Evolutionary conservation across 768 basidiomycete species (phyloP).

Genomic region (Leucogyrophana mollusca): DNA sequence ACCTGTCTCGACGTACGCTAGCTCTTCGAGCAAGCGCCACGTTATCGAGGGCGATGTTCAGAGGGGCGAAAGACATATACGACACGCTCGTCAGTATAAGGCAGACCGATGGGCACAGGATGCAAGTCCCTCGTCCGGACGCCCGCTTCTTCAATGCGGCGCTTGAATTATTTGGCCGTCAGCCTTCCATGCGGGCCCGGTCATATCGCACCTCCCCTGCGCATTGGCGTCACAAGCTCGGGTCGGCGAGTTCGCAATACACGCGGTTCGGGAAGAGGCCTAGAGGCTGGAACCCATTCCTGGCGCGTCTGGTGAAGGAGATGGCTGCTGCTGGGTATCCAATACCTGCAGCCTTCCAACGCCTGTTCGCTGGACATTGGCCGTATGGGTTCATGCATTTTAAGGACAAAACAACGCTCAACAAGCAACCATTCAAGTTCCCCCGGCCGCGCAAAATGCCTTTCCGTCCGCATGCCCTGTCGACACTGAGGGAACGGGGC

Average conservation of each 20-base stretch:
- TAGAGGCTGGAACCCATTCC: constrained; percentile 29
- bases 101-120: constrained; percentile 21
- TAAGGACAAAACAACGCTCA: constrained; percentile 6
- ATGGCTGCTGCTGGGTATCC: constrained; percentile 39
- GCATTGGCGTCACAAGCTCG: constrained; percentile 30
- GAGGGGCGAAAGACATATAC: constrained; percentile 28
- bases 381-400: constrained; percentile 17
- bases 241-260: constrained; percentile 24
- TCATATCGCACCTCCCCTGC: constrained; percentile 13
- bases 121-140: constrained; percentile 48
- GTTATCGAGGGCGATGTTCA: constrained; percentile 37
- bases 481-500: constrained; percentile 30
- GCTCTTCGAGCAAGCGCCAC: constrained; percentile 27
- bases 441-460: constrained; percentile 12
- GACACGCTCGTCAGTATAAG: constrained; percentile 18
- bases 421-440: constrained; percentile 28
- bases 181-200: constrained; percentile 17
- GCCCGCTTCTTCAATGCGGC: constrained; percentile 69
- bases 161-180: constrained; percentile 41
- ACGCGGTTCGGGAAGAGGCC: constrained; percentile 23
- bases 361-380: constrained; percentile 39
- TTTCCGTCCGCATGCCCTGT: constrained; percentile 23
- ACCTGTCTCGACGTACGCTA: constrained; percentile 23
- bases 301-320: constrained; percentile 36
- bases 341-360: constrained; percentile 38